Percentiles rank a stretch among this genome's conserved stretches.
These are phyloP conservation scores for Solanum sejunctum DNA, from an alignment of 257 asterid species.

Conservation along the genomic window DNA sequence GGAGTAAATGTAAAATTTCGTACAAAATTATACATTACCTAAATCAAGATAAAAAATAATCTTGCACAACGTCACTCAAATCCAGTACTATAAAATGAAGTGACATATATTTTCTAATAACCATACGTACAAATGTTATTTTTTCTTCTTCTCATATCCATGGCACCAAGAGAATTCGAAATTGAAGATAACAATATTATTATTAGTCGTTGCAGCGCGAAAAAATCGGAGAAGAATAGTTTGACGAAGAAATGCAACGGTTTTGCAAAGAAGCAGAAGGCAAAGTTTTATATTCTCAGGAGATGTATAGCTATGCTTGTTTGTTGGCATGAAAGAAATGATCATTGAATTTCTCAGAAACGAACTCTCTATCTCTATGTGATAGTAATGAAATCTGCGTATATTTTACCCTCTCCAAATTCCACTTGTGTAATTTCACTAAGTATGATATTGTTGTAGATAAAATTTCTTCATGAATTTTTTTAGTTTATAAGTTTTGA, in stretches of 20 bases:
- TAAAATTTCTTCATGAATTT: neutral
- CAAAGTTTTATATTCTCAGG: conserved; percentile 65
- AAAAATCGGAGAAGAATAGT: neutral
- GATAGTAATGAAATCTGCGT: no score
- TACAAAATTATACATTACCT: neutral
- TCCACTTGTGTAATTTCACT: rapidly evolving
- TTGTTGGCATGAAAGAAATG: conserved; percentile 64
- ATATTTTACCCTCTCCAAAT: no score
- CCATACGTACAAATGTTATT: neutral
- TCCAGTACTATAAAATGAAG: neutral
- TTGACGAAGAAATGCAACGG: conserved; percentile 41
- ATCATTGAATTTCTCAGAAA: conserved; percentile 7
- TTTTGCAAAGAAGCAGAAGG: conserved; percentile 46
- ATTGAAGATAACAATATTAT: neutral
- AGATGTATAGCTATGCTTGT: conserved; percentile 74
- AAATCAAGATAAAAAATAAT: neutral
- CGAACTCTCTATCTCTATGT: no score
- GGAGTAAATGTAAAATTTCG: neutral
- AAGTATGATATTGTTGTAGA: no score
- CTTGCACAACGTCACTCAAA: neutral
- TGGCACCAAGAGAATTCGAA: neutral
- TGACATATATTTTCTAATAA: neutral
- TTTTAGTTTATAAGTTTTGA: neutral
- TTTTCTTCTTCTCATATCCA: neutral
- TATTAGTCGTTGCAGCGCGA: neutral